Evolutionary conservation across 2,329 filamentous ascomycete species (phyloP).

Genomic region (Xylariaceae sp.): DNA sequence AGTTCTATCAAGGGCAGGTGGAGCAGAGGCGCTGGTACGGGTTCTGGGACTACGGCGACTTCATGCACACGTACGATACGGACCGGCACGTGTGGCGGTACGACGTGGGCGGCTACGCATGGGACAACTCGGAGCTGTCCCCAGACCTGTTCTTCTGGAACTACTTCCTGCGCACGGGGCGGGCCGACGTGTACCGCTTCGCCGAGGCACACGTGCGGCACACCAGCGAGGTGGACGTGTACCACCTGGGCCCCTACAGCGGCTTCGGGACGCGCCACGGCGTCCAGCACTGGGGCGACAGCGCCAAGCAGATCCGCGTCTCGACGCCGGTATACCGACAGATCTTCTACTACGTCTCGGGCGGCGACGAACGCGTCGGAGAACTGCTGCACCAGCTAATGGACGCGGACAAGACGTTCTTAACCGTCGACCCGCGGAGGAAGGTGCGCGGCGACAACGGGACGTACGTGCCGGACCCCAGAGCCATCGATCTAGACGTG

Average conservation of each 20-base stretch:
- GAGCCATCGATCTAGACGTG: slow-evolving; percentile 43
- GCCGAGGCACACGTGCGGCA: slow-evolving; percentile 55
- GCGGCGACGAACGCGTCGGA: slow-evolving; percentile 52
- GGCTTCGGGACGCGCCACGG: slow-evolving; percentile 59
- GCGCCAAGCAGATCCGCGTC: slow-evolving; percentile 57
- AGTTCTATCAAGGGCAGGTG: slow-evolving; percentile 51
- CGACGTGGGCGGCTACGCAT: slow-evolving; percentile 58
- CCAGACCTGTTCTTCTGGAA: slow-evolving; percentile 59
- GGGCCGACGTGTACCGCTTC: slow-evolving; percentile 51
- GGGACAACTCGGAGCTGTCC: slow-evolving; percentile 61
- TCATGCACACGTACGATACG: slow-evolving; percentile 57
- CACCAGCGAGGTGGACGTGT: slow-evolving; percentile 56
- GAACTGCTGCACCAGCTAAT: slow-evolving; percentile 49
- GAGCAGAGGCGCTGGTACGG: slow-evolving; percentile 57
- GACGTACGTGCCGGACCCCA: slow-evolving; percentile 40
- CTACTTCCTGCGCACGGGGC: slow-evolving; percentile 55
- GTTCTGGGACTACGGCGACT: slow-evolving; percentile 57
- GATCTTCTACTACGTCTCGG: slow-evolving; percentile 51
- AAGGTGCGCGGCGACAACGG: slow-evolving; percentile 49
- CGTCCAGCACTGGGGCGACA: slow-evolving; percentile 57
- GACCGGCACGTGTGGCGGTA: slow-evolving; percentile 58
- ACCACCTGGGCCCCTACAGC: slow-evolving; percentile 53
- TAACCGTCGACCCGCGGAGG: slow-evolving; percentile 49
- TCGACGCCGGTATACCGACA: slow-evolving; percentile 53
- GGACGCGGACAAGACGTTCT: slow-evolving; percentile 48